Evolutionary conservation across 441 rosid species (phyloP).

Genomic region (Arabidopsis hybrid): DNA sequence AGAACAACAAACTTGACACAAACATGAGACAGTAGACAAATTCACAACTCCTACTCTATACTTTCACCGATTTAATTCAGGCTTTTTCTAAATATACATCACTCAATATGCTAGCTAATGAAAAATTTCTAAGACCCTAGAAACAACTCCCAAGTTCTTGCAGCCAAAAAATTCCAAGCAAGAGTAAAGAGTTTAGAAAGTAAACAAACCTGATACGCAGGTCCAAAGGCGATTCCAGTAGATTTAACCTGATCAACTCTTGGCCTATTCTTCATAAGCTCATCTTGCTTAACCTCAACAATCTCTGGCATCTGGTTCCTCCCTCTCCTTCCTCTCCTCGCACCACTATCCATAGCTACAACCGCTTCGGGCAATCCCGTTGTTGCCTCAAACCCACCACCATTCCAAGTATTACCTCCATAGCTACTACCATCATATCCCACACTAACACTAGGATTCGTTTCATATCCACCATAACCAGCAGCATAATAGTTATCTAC

Average conservation of each 20-base stretch:
- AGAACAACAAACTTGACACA: conserved; percentile 12
- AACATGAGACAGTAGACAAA: neutral
- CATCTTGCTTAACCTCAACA: conserved; percentile 94
- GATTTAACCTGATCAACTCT: conserved; percentile 84
- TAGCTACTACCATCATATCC: conserved; percentile 44
- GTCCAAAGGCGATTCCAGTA: conserved; percentile 95
- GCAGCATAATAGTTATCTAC: conserved; percentile 42
- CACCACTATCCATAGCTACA: conserved; percentile 47
- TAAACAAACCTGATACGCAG: conserved; percentile 79
- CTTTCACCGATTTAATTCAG: neutral
- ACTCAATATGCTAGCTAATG: neutral
- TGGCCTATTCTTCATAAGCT: conserved; percentile 90
- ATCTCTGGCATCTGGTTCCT: conserved; percentile 78
- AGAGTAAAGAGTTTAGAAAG: conserved; percentile 29
- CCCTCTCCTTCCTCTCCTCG: conserved; percentile 73
- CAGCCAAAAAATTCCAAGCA: neutral
- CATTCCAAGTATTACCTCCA: conserved; percentile 49
- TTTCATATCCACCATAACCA: conserved; percentile 45
- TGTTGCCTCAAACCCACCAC: conserved; percentile 39
- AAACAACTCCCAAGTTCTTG: conserved; percentile 18
- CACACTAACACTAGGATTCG: conserved; percentile 34
- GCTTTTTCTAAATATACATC: conserved; percentile 9
- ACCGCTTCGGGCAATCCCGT: conserved; percentile 46
- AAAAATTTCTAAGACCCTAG: neutral
- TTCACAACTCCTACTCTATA: conserved; percentile 16